A percentile compares a stretch with the other conserved stretches of the same genome.
Conservation (phyloP, 108 stramenopile genomes). For the Nannochloropsis gaditana region DNA sequence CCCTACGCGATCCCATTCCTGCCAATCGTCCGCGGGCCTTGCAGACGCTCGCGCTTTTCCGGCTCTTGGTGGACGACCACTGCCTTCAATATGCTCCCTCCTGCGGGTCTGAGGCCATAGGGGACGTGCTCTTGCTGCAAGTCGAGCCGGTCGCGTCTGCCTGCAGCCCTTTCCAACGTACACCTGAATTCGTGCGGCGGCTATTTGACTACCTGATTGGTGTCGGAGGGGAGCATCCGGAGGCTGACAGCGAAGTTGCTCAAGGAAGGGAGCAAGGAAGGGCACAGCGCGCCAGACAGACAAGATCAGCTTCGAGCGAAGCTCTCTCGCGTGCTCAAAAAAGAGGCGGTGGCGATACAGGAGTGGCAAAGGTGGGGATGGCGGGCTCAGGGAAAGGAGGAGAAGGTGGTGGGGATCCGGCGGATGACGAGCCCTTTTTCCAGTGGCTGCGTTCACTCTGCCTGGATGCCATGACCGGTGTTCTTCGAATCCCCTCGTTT, state of each 20-base stretch:
- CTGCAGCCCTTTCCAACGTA: neutral
- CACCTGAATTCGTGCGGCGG: neutral
- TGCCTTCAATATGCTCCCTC: neutral
- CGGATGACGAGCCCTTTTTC: neutral
- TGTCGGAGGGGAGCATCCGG: neutral
- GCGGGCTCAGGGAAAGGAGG: neutral
- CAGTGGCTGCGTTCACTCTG: neutral
- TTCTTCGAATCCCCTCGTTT: neutral
- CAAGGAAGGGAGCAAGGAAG: neutral
- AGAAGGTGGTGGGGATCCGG: neutral
- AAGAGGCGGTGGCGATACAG: neutral
- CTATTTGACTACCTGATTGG: neutral
- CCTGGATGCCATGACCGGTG: neutral
- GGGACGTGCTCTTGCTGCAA: neutral
- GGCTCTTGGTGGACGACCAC: neutral
- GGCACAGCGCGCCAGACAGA: neutral
- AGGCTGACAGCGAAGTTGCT: too few relatives aligned
- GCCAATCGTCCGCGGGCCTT: neutral
- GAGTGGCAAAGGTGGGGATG: neutral
- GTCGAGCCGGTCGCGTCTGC: neutral
- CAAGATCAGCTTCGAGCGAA: too few relatives aligned
- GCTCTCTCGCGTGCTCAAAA: too few relatives aligned
- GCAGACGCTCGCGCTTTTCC: constrained; percentile 4
- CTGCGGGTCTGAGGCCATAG: neutral
- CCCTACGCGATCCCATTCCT: neutral